Conservation (phyloP, 2,329 filamentous ascomycete species). For the Fusarium austroafricanum region DNA sequence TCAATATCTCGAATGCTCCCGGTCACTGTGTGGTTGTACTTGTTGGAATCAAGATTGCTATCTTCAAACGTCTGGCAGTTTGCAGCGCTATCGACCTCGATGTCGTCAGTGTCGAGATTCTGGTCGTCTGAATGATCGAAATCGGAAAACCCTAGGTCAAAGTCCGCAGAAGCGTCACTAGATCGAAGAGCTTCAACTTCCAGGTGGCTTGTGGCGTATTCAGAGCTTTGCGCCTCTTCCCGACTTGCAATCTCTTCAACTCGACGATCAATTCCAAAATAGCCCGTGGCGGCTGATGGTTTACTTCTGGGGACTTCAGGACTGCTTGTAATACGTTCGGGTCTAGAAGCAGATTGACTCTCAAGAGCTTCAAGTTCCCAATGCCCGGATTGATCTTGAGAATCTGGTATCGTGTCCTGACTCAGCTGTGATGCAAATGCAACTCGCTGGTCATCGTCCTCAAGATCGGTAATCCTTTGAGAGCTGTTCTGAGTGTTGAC, state of each 20-base stretch:
- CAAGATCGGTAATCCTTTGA: constrained; percentile 49
- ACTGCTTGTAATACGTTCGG: constrained; percentile 4
- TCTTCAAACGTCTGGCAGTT: neutral
- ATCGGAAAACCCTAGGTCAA: neutral
- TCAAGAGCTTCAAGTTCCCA: constrained; percentile 29
- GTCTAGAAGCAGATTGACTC: constrained; percentile 5
- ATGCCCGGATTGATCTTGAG: constrained; percentile 53
- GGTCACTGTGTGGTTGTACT: neutral
- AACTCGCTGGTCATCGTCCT: constrained; percentile 50
- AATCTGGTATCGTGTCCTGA: constrained; percentile 57
- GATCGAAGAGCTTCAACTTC: neutral
- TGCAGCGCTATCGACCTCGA: neutral
- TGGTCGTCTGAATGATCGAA: neutral
- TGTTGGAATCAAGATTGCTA: neutral
- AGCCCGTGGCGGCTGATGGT: neutral
- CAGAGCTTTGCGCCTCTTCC: neutral
- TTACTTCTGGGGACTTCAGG: neutral
- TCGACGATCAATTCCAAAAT: neutral
- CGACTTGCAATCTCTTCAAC: neutral
- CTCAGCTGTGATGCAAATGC: constrained; percentile 49
- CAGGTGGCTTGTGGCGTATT: neutral
- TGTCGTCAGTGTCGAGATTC: neutral
- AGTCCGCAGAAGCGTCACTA: neutral
- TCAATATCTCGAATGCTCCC: neutral
- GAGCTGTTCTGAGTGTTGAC: constrained; percentile 48